Base-by-base conservation (phyloP, 2,329 filamentous ascomycete species). In the Aspergillus versicolor region DNA sequence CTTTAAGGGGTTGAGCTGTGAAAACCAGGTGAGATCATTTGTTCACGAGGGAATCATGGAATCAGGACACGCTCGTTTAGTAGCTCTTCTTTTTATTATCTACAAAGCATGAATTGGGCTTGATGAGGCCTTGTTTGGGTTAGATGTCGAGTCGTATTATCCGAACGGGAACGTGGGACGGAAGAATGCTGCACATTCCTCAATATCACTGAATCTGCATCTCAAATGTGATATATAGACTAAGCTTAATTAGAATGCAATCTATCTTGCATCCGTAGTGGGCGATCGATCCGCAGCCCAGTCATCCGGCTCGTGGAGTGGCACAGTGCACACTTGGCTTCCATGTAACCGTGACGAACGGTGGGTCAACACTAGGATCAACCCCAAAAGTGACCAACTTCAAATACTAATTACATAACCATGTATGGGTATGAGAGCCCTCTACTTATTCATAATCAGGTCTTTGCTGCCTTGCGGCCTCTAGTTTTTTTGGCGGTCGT, bases 401-500 rank as follows among this genome's bases (percentile, higher is more conserved):
- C 45, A 15, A 21, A 38, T 13, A n/a, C 38, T 49, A 42, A 55
- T 55, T 55, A 58, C 56, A 58, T 51, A 51, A 43, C 15, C 13
- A 4, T 37, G 9, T 49, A n/a, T 12, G 11, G n/a, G 46, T n/a
- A 38, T 11, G 27, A 30, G 9, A 30, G 9, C 27, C 5, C 13
- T 48, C 4, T 17, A 32, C 27, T 57, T 21, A 46, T 47, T 15
- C 52, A 46, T 32, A 27, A 37, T 34, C 32, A 56, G 15, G 15
- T 38, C 38, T 63, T 58, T 22, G 42, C 43, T 27, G 40, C 40
- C 32, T 54, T 54, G 37, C 59, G 63, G 3, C 63, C 69, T 52
- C 64, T 70, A 13, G 61, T 65, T 55, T 66, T 71, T 54, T 70
- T 72, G 32, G 52, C 60, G 12, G 62, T 60, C 48, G 54, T 48